phyloP scores from a whole-genome alignment of 108 stramenopile species.

The Skeletonema grethae region DNA sequence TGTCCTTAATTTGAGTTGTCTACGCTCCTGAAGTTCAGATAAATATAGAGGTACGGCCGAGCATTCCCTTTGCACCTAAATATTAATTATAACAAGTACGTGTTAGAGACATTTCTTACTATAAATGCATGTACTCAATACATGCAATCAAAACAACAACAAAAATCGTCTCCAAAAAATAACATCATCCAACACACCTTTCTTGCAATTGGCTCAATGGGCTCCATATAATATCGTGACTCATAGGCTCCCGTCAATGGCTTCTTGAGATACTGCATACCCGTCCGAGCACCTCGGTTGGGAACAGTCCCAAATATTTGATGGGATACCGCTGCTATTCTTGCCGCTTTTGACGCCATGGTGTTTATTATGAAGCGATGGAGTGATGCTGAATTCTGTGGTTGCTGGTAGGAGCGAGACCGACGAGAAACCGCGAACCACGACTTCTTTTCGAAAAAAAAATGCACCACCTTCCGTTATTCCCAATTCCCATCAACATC shows the following conservation, averaged over 20 bases:
- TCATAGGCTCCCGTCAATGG: conserved; percentile 64
- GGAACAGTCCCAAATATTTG: conserved; percentile 84
- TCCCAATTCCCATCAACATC: too few species aligned
- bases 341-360: conserved; percentile 54
- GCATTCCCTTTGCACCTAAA: conserved; percentile 33
- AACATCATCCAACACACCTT: conserved; percentile 54
- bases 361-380: conserved; percentile 1
- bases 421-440: background rate
- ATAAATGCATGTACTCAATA: conserved; percentile 4
- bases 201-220: conserved; percentile 72
- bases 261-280: conserved; percentile 64
- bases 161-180: conserved; percentile 3
- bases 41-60: conserved; percentile 48
- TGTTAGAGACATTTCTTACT: background rate
- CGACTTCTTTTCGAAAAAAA: too few species aligned
- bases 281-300: conserved; percentile 61
- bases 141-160: background rate
- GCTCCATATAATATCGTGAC: conserved; percentile 72
- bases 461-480: too few species aligned
- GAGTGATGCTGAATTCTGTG: too few species aligned
- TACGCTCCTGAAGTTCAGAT: conserved; percentile 71
- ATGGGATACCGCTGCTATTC: conserved; percentile 52
- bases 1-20: conserved; percentile 60
- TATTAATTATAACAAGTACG: background rate
- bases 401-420: too few species aligned